These are phyloP conservation scores for Trichocladium antarcticum DNA, from an alignment of 495 filamentous ascomycete genomes.

Conservation along the genomic window DNA sequence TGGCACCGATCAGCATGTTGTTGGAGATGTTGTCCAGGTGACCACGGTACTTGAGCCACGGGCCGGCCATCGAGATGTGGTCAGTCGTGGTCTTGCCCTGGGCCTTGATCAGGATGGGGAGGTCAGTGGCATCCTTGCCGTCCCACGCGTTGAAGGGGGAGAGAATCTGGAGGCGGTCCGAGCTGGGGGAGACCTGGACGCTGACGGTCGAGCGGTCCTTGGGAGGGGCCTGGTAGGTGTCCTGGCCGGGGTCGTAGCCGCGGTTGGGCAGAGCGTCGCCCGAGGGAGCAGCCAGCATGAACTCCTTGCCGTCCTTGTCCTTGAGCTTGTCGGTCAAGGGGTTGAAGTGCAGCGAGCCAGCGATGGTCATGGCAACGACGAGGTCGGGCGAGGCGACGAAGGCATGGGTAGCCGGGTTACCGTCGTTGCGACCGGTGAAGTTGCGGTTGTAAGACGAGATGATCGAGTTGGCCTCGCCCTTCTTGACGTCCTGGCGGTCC, in stretches of 20 bases:
- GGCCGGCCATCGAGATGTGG: slow-evolving; percentile 98
- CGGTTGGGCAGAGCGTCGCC: slow-evolving; percentile 69
- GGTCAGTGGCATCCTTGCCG: slow-evolving; percentile 78
- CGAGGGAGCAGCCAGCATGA: slow-evolving; percentile 66
- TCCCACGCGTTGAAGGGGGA: slow-evolving; percentile 81
- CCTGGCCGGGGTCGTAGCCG: slow-evolving; percentile 85
- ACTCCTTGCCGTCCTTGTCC: slow-evolving; percentile 96
- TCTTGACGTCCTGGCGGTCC: slow-evolving; percentile 90
- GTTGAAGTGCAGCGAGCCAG: slow-evolving; percentile 92
- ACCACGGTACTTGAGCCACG: slow-evolving; percentile 99
- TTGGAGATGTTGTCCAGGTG: slow-evolving; percentile 99
- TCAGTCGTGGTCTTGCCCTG: slow-evolving; percentile 98
- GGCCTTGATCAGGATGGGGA: slow-evolving; percentile 95
- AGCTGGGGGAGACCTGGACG: slow-evolving; percentile 78
- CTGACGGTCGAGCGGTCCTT: slow-evolving; percentile 56
- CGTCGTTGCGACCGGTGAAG: slow-evolving; percentile 98
- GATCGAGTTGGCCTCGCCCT: slow-evolving; percentile 75
- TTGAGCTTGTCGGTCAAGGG: slow-evolving; percentile 87
- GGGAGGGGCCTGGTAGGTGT: slow-evolving; percentile 97
- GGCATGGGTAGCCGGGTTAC: slow-evolving; percentile 95
- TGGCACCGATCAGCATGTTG: slow-evolving; percentile 99
- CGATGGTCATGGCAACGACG: slow-evolving; percentile 83
- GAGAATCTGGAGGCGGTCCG: slow-evolving; percentile 90
- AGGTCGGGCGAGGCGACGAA: slow-evolving; percentile 99
- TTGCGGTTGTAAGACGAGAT: slow-evolving; percentile 49